A percentile compares a stretch with the other conserved stretches of the same genome.
Conservation (phyloP, 768 basidiomycete genomes). For the Boletus pseudo-olivaceus region DNA sequence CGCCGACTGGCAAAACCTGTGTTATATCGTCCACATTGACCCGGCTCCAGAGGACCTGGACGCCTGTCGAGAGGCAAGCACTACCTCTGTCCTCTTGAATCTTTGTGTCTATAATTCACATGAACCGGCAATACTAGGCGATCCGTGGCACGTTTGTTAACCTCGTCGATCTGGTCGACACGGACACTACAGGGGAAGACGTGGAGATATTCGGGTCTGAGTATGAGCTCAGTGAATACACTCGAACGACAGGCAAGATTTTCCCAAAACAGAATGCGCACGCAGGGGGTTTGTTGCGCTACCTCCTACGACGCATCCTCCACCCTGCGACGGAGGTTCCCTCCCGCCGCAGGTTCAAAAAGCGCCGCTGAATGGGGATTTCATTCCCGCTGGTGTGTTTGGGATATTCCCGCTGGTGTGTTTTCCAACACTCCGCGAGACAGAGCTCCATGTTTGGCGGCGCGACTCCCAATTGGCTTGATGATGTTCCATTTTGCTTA, state of each 20-base stretch:
- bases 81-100: accelerated
- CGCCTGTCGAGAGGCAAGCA: conserved; percentile 11
- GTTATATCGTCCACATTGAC: neutral
- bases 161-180: conserved; percentile 21
- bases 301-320: conserved; percentile 16
- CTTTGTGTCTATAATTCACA: neutral
- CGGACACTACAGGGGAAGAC: neutral
- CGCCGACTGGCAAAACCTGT: conserved; percentile 9
- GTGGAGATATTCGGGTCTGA: conserved; percentile 8
- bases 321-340: neutral
- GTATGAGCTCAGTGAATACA: conserved; percentile 9
- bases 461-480: neutral
- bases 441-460: neutral
- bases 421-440: neutral
- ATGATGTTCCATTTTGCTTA: neutral
- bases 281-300: conserved; percentile 15
- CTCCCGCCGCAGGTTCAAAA: neutral
- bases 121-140: neutral
- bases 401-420: neutral
- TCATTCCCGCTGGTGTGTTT: conserved; percentile 1
- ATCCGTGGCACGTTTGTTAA: conserved; percentile 1
- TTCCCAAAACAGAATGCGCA: conserved; percentile 14
- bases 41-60: conserved; percentile 7
- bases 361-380: conserved; percentile 13
- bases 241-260: conserved; percentile 1